Conservation (phyloP, 441 rosid species). For the Jatropha podagrica region DNA sequence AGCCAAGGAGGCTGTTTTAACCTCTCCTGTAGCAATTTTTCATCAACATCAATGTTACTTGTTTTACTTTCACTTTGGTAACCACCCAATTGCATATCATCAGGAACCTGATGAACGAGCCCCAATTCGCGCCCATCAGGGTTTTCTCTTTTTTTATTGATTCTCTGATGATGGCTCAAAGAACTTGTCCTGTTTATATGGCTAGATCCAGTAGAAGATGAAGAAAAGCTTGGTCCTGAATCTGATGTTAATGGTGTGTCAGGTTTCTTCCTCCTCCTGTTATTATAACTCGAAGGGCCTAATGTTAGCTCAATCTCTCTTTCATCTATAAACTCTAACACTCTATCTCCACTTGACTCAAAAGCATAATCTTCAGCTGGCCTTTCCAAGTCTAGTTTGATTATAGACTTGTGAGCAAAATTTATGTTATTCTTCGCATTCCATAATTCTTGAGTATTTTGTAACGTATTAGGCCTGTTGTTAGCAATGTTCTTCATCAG, state of each 20-base stretch:
- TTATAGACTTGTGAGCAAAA: constrained; percentile 27
- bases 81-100: constrained; percentile 29
- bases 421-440: constrained; percentile 20
- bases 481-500: constrained; percentile 61
- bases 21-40: constrained; percentile 51
- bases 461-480: constrained; percentile 20
- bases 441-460: constrained; percentile 22
- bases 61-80: constrained; percentile 35
- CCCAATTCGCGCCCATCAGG: constrained; percentile 20
- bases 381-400: constrained; percentile 40
- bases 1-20: constrained; percentile 76
- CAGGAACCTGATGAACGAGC: constrained; percentile 24
- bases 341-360: constrained; percentile 29
- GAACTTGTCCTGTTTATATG: constrained; percentile 39
- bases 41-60: constrained; percentile 38
- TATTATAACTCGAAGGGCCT: constrained; percentile 55
- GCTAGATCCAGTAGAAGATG: constrained; percentile 76
- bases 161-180: constrained; percentile 20
- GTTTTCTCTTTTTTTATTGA: constrained; percentile 19
- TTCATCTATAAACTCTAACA: constrained; percentile 55
- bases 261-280: constrained; percentile 47
- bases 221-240: constrained; percentile 73
- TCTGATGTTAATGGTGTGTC: constrained; percentile 43
- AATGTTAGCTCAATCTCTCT: constrained; percentile 83
- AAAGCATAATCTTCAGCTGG: constrained; percentile 33